phyloP scores from a whole-genome alignment of 2,329 filamentous ascomycete genomes.

The Phaeosphaeriaceae sp. region DNA sequence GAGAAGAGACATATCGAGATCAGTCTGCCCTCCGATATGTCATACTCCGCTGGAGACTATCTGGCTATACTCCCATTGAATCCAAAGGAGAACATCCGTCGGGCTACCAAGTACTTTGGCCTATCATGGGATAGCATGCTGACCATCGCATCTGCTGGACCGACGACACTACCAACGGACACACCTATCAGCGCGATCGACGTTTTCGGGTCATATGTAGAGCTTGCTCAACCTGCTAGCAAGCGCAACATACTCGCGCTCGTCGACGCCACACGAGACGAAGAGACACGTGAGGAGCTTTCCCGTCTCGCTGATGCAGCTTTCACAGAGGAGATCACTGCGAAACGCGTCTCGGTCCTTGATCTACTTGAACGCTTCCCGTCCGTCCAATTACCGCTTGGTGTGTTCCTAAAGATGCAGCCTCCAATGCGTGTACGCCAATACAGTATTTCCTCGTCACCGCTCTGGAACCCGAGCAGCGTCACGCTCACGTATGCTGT shows the following conservation, averaged over 20 bases:
- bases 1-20: constrained; percentile 53
- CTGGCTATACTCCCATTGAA: constrained; percentile 77
- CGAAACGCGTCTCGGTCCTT: constrained; percentile 69
- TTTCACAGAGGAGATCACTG: constrained; percentile 48
- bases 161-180: constrained; percentile 70
- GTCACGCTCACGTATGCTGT: constrained; percentile 74
- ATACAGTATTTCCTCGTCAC: constrained; percentile 81
- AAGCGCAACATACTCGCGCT: constrained; percentile 65
- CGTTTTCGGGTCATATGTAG: constrained; percentile 73
- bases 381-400: constrained; percentile 66
- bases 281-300: constrained; percentile 58
- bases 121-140: constrained; percentile 74
- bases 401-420: constrained; percentile 73
- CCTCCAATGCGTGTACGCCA: constrained; percentile 80
- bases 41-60: constrained; percentile 78
- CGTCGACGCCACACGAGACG: constrained; percentile 58
- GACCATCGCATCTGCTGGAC: constrained; percentile 65
- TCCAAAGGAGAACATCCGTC: constrained; percentile 64
- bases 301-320: constrained; percentile 53
- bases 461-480: constrained; percentile 63
- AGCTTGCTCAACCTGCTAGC: constrained; percentile 75
- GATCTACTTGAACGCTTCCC: constrained; percentile 72
- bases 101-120: constrained; percentile 69
- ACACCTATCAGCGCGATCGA: constrained; percentile 67
- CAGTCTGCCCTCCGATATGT: constrained; percentile 55